Base-by-base conservation (phyloP, 768 basidiomycete genomes). In the Amanita jacksonii region DNA sequence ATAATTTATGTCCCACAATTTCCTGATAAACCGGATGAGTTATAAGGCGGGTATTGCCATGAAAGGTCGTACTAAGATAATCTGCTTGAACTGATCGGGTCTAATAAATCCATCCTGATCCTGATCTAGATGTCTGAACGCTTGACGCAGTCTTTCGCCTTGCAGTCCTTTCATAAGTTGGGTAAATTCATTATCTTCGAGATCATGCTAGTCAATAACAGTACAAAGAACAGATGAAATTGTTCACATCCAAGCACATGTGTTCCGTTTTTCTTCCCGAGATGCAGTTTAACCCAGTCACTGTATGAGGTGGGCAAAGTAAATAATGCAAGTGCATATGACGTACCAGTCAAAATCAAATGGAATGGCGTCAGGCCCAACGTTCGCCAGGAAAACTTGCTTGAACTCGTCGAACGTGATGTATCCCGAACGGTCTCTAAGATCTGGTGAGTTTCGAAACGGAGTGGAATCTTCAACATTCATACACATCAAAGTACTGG, bases 121-220 rank as follows among this genome's bases (percentile, higher is more conserved):
- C 38, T 71, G 66, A 63, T 98, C 94, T 58, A 98, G 73, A 63
- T 81, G 79, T 66, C 79, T 85, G 72, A 98, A 99, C 19, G 92
- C 85, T 65, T 99, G 96, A 49, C 96, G 85, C 43, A 99, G 70
- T 24, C 96, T 82, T 65, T 99, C 96, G 57, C 93, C 96, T 67
- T 97, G 96, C 45, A 97, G 75, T 33, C 92, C 94, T 64, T 97
- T 98, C 90, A 99, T 96, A 48, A 98, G 68, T 66, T 97, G 93
- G 23, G 92, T 96, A 66, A 98, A 98, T 63, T 98, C 93, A 59
- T 86, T 86, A 67, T 93, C 86, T 91, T 37, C 38, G 16, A 53
- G 7, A 36, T 40, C 31, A 24, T 4, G 30, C 49, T 30, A 31
- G 41, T 45, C 34, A 32, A 36, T 37, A 34, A 18, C 25, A 42